Conservation (phyloP, 176 grass and related monocot genomes). For the Triticum dicoccoides region DNA sequence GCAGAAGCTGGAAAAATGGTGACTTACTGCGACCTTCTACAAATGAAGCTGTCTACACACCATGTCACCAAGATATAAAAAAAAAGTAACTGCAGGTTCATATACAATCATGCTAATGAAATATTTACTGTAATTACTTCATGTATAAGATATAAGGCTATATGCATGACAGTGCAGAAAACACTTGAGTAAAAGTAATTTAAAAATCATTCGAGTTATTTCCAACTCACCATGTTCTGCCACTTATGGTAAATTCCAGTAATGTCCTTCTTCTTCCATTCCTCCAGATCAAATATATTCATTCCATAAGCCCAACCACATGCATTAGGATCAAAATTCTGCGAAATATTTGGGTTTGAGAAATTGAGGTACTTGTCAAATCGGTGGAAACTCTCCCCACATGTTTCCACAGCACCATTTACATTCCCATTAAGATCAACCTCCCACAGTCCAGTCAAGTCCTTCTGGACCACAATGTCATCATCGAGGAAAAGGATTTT, state of each 20-base stretch:
- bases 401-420: conserved; percentile 67
- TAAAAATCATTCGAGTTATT: neutral
- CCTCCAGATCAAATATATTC: conserved; percentile 70
- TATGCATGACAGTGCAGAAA: neutral
- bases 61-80: neutral
- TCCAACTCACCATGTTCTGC: conserved; percentile 59
- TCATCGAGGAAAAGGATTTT: conserved; percentile 72
- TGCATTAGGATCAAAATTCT: conserved; percentile 65
- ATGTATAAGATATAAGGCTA: neutral
- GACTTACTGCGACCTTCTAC: neutral
- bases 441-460: conserved; percentile 63
- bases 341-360: conserved; percentile 53
- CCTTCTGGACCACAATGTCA: conserved; percentile 61
- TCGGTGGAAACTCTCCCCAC: conserved; percentile 59
- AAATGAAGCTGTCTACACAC: neutral
- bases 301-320: conserved; percentile 72
- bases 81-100: neutral
- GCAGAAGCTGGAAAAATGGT: neutral
- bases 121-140: neutral
- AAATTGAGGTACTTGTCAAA: conserved; percentile 73
- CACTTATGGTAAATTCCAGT: conserved; percentile 72
- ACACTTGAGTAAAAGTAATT: neutral
- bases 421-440: conserved; percentile 65
- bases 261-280: conserved; percentile 73
- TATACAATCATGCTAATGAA: conserved; percentile 5